Evolutionary conservation across 306 rosid genomes (phyloP), one percentile per base, ranked within the genome.

Genomic region (Cicer pinnatifidum): DNA sequence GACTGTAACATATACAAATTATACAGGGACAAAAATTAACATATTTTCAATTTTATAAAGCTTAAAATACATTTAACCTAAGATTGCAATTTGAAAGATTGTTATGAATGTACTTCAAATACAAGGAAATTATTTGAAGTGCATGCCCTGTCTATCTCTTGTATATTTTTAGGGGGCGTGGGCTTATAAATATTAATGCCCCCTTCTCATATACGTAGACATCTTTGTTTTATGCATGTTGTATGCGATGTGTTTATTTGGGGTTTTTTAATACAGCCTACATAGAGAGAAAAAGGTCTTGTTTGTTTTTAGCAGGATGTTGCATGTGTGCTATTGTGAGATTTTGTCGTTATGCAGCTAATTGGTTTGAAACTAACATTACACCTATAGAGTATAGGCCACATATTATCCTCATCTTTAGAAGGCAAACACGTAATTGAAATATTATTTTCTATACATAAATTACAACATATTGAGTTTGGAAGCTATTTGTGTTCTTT

Each of bases 391-490:
- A 28, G 35, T 28, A 28, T 28, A 72, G 45, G 19, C 58, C 10
- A 9, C 53, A 72, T 12, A 16, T 40, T 50, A 17, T 40, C 20
- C 2, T 77, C 33, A 46, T 67, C 6, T 19, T 48, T 67, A 45
- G 71, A 83, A 58, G 62, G 59, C 59, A 43, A 43, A 3, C 20
- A 0, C 61, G 17, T 71, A 38, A 35, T 79, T 59, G 72, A 75
- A 51, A 67, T 58, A 11, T 28, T 57, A 79, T n/a, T 56, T 72
- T 69, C 75, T 10, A 28, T 39, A 20, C 44, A 44, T 33, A 16
- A 70, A 54, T 20, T 11, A 12, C 52, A 54, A 71, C 56, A 54
- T 41, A 45, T 57, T 72, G 13, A 43, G 67, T 13, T 23, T 58
- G 19, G 39, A 75, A 67, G 50, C 16, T 67, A 51, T 67, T 57